A percentile compares a stretch with the other conserved stretches of the same genome.
phyloP scores from a whole-genome alignment of 495 filamentous ascomycete genomes.

The Podospora appendiculata region DNA sequence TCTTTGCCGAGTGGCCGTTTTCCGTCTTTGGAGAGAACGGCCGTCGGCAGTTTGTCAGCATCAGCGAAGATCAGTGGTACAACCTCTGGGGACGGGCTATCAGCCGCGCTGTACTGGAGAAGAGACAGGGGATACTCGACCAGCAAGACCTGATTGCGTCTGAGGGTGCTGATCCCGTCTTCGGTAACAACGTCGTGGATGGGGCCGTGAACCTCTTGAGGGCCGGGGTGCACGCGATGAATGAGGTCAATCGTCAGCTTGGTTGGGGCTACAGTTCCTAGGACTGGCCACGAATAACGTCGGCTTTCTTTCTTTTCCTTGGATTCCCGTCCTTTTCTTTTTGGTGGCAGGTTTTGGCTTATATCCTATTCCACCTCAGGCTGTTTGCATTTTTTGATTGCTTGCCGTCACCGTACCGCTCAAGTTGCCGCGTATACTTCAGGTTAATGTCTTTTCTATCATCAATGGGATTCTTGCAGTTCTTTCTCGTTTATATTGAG shows the following conservation, averaged over 20 bases:
- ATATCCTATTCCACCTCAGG: neutral
- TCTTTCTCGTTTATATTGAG: no score
- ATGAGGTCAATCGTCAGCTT: slow-evolving; percentile 36
- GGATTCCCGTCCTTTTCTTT: neutral
- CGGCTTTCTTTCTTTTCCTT: neutral
- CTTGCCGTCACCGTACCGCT: no score
- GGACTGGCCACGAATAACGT: neutral
- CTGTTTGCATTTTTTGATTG: neutral
- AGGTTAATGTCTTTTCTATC: no score
- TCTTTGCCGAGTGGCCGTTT: slow-evolving; percentile 45
- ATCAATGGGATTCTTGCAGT: no score
- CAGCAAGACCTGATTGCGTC: slow-evolving; percentile 33
- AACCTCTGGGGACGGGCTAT: slow-evolving; percentile 40
- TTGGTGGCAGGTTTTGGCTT: neutral
- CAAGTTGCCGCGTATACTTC: no score
- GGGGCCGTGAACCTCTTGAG: slow-evolving; percentile 24
- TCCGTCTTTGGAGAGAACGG: slow-evolving; percentile 21
- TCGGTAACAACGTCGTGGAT: slow-evolving; percentile 17
- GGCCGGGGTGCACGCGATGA: slow-evolving; percentile 33
- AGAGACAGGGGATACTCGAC: slow-evolving; percentile 28
- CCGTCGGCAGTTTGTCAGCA: slow-evolving; percentile 33
- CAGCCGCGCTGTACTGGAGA: slow-evolving; percentile 31
- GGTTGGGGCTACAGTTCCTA: slow-evolving; percentile 32
- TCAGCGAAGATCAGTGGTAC: slow-evolving; percentile 40
- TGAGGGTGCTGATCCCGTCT: slow-evolving; percentile 22